phyloP scores from a whole-genome alignment of 345 rosid species.

The Boechera retrofracta region DNA sequence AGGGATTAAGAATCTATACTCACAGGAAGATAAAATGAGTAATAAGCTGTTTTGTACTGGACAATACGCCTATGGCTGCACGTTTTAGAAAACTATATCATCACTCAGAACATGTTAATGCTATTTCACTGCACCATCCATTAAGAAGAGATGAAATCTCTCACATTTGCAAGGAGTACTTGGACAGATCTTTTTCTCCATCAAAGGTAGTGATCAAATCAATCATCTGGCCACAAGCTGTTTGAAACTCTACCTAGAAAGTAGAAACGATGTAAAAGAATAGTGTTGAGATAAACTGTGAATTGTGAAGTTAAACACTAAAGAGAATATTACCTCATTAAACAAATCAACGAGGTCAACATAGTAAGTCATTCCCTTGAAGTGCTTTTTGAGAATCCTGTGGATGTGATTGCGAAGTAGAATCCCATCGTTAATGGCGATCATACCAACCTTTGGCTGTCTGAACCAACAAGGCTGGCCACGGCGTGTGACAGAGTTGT shows the following conservation, averaged over 20 bases:
- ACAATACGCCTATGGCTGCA: constrained; percentile 81
- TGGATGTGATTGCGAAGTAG: constrained; percentile 67
- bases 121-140: not conserved
- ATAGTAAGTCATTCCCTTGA: constrained; percentile 58
- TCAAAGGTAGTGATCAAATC: constrained; percentile 73
- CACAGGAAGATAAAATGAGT: constrained; percentile 87
- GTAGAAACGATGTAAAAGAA: constrained; percentile 30
- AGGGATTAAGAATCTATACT: constrained; percentile 41
- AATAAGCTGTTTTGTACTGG: constrained; percentile 80
- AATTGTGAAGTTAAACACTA: constrained; percentile 3
- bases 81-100: constrained; percentile 23
- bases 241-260: constrained; percentile 78
- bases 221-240: constrained; percentile 81
- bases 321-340: constrained; percentile 52
- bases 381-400: constrained; percentile 65
- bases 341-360: constrained; percentile 70
- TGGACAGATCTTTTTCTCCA: constrained; percentile 75
- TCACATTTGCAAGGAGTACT: constrained; percentile 55
- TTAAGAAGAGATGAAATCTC: not conserved
- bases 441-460: constrained; percentile 77
- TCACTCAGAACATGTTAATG: constrained; percentile 7
- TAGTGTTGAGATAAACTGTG: not conserved
- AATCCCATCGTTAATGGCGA: constrained; percentile 69
- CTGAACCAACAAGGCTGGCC: constrained; percentile 91
- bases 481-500: constrained; percentile 77